Conservation (phyloP, 164 flowering plant species). For the Liriodendron chinense region DNA sequence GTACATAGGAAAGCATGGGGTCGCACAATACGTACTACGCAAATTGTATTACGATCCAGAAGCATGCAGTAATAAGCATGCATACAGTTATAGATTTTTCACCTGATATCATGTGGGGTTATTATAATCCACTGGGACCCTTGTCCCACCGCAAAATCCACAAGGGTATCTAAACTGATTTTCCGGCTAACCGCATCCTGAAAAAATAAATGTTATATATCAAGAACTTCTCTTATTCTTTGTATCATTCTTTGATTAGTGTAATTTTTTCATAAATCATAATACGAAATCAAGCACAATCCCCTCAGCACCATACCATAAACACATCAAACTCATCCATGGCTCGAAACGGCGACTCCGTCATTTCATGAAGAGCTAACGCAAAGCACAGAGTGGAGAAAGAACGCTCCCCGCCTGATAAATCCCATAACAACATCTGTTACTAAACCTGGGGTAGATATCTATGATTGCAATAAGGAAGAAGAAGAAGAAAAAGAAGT, state of each 20-base stretch:
- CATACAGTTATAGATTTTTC: slow-evolving; percentile 1
- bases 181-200: slow-evolving; percentile 98
- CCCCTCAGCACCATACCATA: slow-evolving; percentile 51
- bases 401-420: slow-evolving; percentile 90
- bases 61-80: background rate
- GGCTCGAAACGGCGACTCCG: slow-evolving; percentile 91
- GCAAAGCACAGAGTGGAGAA: slow-evolving; percentile 94
- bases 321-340: slow-evolving; percentile 99
- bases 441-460: background rate
- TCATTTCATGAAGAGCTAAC: slow-evolving; percentile 91
- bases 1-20: background rate
- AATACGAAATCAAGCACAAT: background rate
- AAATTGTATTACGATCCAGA: background rate
- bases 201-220: slow-evolving; percentile 14
- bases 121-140: slow-evolving; percentile 96
- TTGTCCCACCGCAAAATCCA: slow-evolving; percentile 79
- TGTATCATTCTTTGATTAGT: background rate
- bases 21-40: background rate
- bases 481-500: too few relatives aligned
- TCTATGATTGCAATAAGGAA: too few relatives aligned
- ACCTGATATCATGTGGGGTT: slow-evolving; percentile 99
- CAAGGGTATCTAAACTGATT: slow-evolving; percentile 86
- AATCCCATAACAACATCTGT: slow-evolving; percentile 1
- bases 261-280: background rate
- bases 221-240: background rate